Evolutionary conservation across 495 filamentous ascomycete genomes (phyloP).

Genomic region (Aspergillus egyptiacus): DNA sequence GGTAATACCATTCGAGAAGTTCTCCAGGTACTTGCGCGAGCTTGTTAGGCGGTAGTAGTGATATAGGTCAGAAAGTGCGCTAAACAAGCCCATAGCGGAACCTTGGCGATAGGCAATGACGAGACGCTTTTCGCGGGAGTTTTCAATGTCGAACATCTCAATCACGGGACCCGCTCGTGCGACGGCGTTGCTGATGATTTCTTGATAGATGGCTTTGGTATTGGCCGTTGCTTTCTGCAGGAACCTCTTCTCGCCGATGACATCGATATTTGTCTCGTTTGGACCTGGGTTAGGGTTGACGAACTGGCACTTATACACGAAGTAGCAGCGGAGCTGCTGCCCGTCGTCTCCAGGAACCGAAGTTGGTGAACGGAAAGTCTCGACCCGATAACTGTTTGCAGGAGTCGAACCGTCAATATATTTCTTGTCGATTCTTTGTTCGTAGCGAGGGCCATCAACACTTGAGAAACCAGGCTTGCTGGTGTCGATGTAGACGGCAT

Average conservation of each 20-base stretch:
- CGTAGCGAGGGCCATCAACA: slow-evolving; percentile 75
- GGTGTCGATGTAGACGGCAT: slow-evolving; percentile 98
- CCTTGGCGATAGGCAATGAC: slow-evolving; percentile 91
- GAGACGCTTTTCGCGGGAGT: slow-evolving; percentile 80
- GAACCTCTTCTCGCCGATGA: slow-evolving; percentile 91
- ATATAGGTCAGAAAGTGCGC: slow-evolving; percentile 90
- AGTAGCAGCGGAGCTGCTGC: slow-evolving; percentile 90
- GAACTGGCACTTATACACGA: slow-evolving; percentile 94
- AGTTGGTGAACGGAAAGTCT: slow-evolving; percentile 85
- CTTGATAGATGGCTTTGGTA: slow-evolving; percentile 90
- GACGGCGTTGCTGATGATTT: slow-evolving; percentile 82
- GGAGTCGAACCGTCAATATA: slow-evolving; percentile 72
- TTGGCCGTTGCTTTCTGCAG: slow-evolving; percentile 92
- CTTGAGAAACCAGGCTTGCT: slow-evolving; percentile 77
- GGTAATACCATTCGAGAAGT: slow-evolving; percentile 97
- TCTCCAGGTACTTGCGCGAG: slow-evolving; percentile 95
- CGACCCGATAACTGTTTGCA: slow-evolving; percentile 75
- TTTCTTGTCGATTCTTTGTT: slow-evolving; percentile 89
- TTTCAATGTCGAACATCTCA: slow-evolving; percentile 94
- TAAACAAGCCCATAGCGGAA: slow-evolving; percentile 90
- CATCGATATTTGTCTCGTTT: slow-evolving; percentile 80
- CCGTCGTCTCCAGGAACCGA: slow-evolving; percentile 65
- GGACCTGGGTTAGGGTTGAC: slow-evolving; percentile 62
- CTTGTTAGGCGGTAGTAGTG: slow-evolving; percentile 98
- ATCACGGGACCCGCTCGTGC: slow-evolving; percentile 85